phyloP scores from a whole-genome alignment of 1,284 basidiomycete species.

The Trichosporon inkin region DNA sequence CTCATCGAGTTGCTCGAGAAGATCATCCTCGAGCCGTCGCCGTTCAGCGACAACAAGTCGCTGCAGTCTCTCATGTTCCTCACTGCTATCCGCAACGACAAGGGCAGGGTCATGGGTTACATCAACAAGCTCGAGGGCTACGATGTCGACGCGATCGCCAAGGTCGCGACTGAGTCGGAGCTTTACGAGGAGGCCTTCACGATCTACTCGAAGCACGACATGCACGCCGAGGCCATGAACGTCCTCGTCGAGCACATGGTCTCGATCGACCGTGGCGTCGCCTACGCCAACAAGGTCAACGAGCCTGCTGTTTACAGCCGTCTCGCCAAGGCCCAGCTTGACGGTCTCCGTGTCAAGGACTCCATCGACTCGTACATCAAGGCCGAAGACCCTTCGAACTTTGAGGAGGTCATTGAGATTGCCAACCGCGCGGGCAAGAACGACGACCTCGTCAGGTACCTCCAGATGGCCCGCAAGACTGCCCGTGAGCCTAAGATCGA shows the following conservation, averaged over 20 bases:
- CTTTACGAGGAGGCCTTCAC: conserved; percentile 95
- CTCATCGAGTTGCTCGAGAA: conserved; percentile 97
- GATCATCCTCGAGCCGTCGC: conserved; percentile 94
- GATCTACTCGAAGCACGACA: conserved; percentile 92
- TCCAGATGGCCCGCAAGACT: conserved; percentile 99
- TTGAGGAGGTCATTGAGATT: conserved; percentile 94
- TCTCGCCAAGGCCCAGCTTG: conserved; percentile 97
- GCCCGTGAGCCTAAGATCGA: conserved; percentile 97
- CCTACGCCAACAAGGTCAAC: conserved; percentile 96
- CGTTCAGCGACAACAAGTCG: conserved; percentile 96
- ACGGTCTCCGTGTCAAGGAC: conserved; percentile 97
- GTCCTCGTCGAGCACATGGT: conserved; percentile 98
- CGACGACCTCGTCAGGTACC: conserved; percentile 93
- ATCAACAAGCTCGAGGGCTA: conserved; percentile 97
- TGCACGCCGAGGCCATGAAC: conserved; percentile 91
- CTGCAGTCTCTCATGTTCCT: conserved; percentile 91
- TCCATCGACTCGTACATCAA: conserved; percentile 99
- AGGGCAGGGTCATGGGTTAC: conserved; percentile 96
- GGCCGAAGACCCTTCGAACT: conserved; percentile 94
- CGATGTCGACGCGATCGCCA: conserved; percentile 89
- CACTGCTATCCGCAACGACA: conserved; percentile 95
- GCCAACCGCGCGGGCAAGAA: conserved; percentile 94
- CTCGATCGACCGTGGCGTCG: conserved; percentile 91
- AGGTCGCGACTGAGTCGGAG: conserved; percentile 94
- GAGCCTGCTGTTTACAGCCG: conserved; percentile 95